Evolutionary conservation across 768 basidiomycete genomes (phyloP).

Genomic region (Agrocybe chaxingu): DNA sequence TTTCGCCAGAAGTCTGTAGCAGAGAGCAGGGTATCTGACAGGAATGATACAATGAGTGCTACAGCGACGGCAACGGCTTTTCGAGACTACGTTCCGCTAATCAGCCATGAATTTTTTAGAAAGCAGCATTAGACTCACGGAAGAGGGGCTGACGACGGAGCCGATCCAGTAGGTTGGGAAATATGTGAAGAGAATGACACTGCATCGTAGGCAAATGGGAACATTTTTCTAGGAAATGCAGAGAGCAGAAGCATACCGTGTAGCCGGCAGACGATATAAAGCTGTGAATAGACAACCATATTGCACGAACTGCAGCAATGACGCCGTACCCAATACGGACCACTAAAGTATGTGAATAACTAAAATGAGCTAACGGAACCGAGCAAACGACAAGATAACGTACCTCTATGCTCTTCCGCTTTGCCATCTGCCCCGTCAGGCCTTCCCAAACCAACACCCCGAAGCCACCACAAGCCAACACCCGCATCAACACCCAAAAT

Average conservation of each 20-base stretch:
- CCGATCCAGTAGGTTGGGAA: conserved; percentile 69
- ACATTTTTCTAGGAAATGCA: background rate
- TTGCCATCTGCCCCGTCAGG: conserved; percentile 48
- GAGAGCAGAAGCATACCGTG: conserved; percentile 44
- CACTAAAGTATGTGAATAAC: conserved; percentile 41
- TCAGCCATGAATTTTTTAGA: background rate
- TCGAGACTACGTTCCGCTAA: conserved; percentile 36
- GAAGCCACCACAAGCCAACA: conserved; percentile 70
- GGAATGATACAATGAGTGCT: conserved; percentile 53
- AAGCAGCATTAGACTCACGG: conserved; percentile 33
- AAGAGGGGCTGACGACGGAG: conserved; percentile 44
- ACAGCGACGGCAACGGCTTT: conserved; percentile 43
- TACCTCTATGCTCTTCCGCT: conserved; percentile 60
- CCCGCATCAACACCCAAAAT: conserved; percentile 74
- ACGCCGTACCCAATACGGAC: conserved; percentile 66
- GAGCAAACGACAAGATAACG: conserved; percentile 15
- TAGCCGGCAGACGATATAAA: conserved; percentile 62
- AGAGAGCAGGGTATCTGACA: conserved; percentile 50
- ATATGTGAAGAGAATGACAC: conserved; percentile 67
- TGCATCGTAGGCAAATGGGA: conserved; percentile 22
- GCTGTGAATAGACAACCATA: conserved; percentile 67
- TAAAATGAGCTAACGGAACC: conserved; percentile 7
- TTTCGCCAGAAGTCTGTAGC: conserved; percentile 37
- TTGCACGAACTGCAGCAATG: conserved; percentile 65
- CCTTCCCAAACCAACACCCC: conserved; percentile 62